Evolutionary conservation across 805 yeast species (phyloP).

Genomic region (Wickerhamiella bombiphila): DNA sequence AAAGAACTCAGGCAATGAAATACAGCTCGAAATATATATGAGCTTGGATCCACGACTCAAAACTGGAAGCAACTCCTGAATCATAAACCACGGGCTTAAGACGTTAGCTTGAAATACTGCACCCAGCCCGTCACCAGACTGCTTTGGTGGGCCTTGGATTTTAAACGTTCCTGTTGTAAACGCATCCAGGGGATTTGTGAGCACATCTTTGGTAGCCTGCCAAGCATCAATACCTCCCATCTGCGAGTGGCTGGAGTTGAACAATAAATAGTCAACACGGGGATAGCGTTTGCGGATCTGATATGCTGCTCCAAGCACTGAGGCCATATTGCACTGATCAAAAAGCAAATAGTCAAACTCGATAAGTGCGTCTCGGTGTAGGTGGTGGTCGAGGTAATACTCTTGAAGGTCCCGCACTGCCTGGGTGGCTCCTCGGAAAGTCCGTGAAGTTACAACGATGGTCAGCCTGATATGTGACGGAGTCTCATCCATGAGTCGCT

Average conservation of each 20-base stretch:
- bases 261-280: conserved; percentile 61
- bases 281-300: conserved; percentile 52
- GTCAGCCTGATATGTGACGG: conserved; percentile 47
- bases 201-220: conserved; percentile 55
- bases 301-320: conserved; percentile 57
- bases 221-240: conserved; percentile 79
- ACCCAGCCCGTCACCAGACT: conserved; percentile 66
- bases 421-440: conserved; percentile 70
- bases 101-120: conserved; percentile 88
- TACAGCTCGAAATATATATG: conserved; percentile 75
- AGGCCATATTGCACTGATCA: conserved; percentile 85
- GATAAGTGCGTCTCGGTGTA: conserved; percentile 38
- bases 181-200: conserved; percentile 54
- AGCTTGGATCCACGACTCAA: conserved; percentile 49
- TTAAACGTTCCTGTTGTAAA: conserved; percentile 84
- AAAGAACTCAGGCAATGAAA: conserved; percentile 62
- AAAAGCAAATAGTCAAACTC: conserved; percentile 80
- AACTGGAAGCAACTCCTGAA: conserved; percentile 47
- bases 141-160: conserved; percentile 64
- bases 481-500: conserved; percentile 48
- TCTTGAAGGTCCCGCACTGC: conserved; percentile 41
- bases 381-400: conserved; percentile 16
- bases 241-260: conserved; percentile 84
- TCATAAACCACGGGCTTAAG: conserved; percentile 84
- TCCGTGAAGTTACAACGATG: conserved; percentile 76